Evolutionary conservation across 2,329 filamentous ascomycete genomes (phyloP).

Genomic region (Colletotrichum destructivum): DNA sequence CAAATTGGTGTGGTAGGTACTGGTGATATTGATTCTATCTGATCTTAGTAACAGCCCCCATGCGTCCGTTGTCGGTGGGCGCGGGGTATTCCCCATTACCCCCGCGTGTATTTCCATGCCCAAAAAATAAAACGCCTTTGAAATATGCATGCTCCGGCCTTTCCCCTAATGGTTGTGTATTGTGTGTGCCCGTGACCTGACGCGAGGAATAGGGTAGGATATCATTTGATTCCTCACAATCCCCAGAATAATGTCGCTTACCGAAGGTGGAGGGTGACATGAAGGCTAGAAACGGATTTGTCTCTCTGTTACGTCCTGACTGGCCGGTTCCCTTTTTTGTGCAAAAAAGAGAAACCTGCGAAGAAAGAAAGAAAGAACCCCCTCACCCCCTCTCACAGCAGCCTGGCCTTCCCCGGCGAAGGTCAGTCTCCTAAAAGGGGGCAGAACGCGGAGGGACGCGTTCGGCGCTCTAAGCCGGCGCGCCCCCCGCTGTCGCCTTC

Average conservation of each 20-base stretch:
- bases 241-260: conserved; percentile 25
- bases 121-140: conserved; percentile 35
- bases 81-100: conserved; percentile 4
- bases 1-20: conserved; percentile 8
- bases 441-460: conserved; percentile 23
- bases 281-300: not conserved
- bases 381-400: not conserved
- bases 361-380: not conserved
- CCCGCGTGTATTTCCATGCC: conserved; percentile 27
- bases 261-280: conserved; percentile 9
- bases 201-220: conserved; percentile 1
- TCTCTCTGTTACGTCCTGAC: conserved; percentile 9
- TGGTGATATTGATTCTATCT: conserved; percentile 36
- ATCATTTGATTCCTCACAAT: conserved; percentile 6
- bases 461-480: conserved; percentile 26
- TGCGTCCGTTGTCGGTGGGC: conserved; percentile 4
- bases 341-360: not conserved
- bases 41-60: conserved; percentile 29
- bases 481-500: conserved; percentile 41
- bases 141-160: conserved; percentile 40
- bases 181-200: conserved; percentile 14
- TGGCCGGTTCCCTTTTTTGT: conserved; percentile 17
- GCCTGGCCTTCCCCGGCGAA: not conserved
- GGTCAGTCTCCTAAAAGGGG: conserved; percentile 18
- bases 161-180: conserved; percentile 14